phyloP scores from a whole-genome alignment of 805 yeast species.

The Jamesozyma lodderae region DNA sequence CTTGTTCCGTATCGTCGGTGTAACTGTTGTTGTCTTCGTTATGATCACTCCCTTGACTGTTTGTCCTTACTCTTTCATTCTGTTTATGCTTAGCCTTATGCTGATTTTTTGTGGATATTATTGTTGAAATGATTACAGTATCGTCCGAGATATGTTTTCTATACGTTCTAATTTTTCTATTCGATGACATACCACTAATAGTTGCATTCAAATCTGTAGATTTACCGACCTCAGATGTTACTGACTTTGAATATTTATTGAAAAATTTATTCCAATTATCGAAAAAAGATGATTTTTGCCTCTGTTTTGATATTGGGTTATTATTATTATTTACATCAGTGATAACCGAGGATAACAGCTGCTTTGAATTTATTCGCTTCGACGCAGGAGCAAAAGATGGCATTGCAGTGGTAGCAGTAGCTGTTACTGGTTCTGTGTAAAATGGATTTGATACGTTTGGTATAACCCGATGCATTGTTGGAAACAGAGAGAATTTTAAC shows the following conservation, averaged over 20 bases:
- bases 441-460: constrained; percentile 3
- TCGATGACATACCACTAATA: not conserved
- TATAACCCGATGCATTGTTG: not conserved
- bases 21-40: too few species aligned
- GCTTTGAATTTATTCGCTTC: constrained; percentile 8
- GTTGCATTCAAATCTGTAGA: not conserved
- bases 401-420: not conserved
- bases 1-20: too few species aligned
- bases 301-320: not conserved
- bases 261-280: constrained; percentile 15
- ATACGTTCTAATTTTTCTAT: not conserved
- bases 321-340: not conserved
- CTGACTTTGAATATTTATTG: constrained; percentile 4
- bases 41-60: too few species aligned
- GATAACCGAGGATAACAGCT: constrained; percentile 7
- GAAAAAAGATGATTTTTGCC: constrained; percentile 9
- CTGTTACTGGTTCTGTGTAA: not conserved
- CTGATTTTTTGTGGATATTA: not conserved
- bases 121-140: constrained; percentile 4
- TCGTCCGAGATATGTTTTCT: constrained; percentile 2
- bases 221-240: constrained; percentile 5
- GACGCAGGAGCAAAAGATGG: not conserved
- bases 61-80: not conserved
- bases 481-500: constrained; percentile 6
- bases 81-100: not conserved